Evolutionary conservation across 2,329 filamentous ascomycete species (phyloP).

Genomic region (Pestalotiopsis sp.): DNA sequence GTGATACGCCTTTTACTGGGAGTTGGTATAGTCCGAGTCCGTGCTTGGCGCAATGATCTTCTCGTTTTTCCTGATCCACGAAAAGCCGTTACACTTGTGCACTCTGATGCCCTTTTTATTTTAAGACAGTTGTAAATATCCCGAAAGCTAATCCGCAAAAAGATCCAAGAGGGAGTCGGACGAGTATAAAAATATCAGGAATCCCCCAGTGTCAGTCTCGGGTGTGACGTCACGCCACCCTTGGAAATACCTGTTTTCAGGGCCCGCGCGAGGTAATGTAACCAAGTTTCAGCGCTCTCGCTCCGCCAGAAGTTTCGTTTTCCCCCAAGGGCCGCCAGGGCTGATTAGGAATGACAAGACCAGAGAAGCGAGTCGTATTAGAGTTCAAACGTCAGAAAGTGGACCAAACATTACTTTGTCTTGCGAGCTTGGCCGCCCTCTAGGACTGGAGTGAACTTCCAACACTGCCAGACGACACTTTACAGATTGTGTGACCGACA

Average conservation of each 20-base stretch:
- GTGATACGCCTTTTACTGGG: too few relatives aligned
- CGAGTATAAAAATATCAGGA: not conserved
- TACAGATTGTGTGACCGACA: too few relatives aligned
- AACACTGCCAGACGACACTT: too few relatives aligned
- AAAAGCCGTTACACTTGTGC: not conserved
- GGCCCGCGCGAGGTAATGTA: conserved; percentile 4
- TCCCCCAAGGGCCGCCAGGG: not conserved
- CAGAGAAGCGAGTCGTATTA: not conserved
- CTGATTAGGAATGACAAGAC: not conserved
- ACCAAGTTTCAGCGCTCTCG: conserved; percentile 7
- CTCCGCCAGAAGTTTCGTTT: not conserved
- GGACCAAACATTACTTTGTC: not conserved
- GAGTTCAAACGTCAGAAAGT: not conserved
- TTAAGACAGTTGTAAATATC: not conserved
- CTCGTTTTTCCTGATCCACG: not conserved
- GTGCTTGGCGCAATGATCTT: not conserved
- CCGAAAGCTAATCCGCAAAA: conserved; percentile 2
- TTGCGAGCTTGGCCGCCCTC: too few relatives aligned
- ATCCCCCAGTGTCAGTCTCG: not conserved
- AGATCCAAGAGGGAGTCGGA: not conserved
- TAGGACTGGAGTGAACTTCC: too few relatives aligned
- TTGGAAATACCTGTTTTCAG: conserved; percentile 15
- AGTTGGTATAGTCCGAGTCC: not conserved
- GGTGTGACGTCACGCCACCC: conserved; percentile 17
- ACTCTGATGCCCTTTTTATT: not conserved